These are phyloP conservation scores for Wickerhamiella kazuoi DNA, from an alignment of 805 yeast genomes.

Conservation along the genomic window DNA sequence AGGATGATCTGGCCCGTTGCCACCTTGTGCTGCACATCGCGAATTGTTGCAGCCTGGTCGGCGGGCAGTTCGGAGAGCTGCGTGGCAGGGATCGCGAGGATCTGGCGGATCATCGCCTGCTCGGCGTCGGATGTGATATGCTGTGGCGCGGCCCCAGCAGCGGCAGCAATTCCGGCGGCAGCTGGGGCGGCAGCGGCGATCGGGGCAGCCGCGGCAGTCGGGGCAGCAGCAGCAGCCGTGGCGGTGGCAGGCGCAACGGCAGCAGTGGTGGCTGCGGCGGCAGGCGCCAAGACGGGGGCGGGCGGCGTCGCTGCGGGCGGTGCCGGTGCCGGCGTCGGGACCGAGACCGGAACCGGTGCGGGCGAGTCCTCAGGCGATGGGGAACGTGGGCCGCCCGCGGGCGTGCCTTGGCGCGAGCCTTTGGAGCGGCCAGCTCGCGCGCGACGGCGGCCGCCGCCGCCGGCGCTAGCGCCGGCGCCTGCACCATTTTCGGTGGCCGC, in stretches of 20 bases:
- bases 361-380: too few species aligned
- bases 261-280: slow-evolving; percentile 14
- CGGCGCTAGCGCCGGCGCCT: background rate
- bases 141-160: background rate
- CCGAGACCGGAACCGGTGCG: too few species aligned
- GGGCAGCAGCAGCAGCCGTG: background rate
- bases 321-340: too few species aligned
- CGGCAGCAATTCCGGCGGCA: slow-evolving; percentile 1
- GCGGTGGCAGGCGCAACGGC: background rate
- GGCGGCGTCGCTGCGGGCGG: slow-evolving; percentile 2
- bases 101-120: slow-evolving; percentile 29
- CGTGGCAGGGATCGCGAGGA: slow-evolving; percentile 33
- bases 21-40: slow-evolving; percentile 14
- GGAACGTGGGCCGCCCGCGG: background rate
- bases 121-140: background rate
- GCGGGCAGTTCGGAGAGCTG: slow-evolving; percentile 34
- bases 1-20: slow-evolving; percentile 11
- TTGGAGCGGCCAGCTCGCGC: background rate
- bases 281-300: too few species aligned
- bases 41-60: slow-evolving; percentile 30
- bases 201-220: too few species aligned
- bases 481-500: background rate
- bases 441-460: background rate
- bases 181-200: slow-evolving; percentile 7
- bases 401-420: background rate